Evolutionary conservation across 768 basidiomycete genomes (phyloP).

Genomic region (Pisolithus microcarpus): DNA sequence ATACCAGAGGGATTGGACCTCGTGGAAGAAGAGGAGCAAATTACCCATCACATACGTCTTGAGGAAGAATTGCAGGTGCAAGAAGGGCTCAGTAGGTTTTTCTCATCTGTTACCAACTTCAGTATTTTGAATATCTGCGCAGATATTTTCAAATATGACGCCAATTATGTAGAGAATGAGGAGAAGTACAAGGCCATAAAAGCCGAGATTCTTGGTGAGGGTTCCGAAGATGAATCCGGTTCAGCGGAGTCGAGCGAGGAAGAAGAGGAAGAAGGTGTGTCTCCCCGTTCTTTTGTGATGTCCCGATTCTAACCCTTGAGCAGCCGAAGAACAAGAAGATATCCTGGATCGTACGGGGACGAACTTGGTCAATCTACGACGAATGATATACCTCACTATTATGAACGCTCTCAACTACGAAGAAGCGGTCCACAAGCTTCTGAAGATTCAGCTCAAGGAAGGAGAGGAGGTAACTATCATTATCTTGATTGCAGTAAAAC

Average conservation of each 20-base stretch:
- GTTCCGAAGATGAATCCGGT: conserved; percentile 65
- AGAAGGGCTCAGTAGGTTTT: conserved; percentile 80
- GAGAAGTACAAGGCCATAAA: conserved; percentile 91
- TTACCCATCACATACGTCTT: conserved; percentile 87
- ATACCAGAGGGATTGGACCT: conserved; percentile 91
- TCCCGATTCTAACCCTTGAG: conserved; percentile 27
- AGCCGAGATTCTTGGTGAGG: conserved; percentile 88
- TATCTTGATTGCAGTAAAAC: background rate
- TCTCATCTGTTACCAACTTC: background rate
- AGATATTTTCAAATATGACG: conserved; percentile 96
- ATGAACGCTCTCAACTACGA: conserved; percentile 99
- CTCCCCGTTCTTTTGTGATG: conserved; percentile 18
- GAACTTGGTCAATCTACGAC: conserved; percentile 89
- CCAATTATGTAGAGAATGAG: conserved; percentile 84
- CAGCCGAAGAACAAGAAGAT: conserved; percentile 72
- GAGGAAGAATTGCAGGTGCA: conserved; percentile 93
- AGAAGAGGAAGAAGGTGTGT: conserved; percentile 47
- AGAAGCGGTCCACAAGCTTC: conserved; percentile 96
- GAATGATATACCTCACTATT: conserved; percentile 93
- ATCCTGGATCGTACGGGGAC: conserved; percentile 95
- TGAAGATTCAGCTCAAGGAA: conserved; percentile 86
- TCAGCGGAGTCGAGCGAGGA: conserved; percentile 57
- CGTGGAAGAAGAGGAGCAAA: conserved; percentile 97
- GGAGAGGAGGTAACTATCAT: conserved; percentile 76
- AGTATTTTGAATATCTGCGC: conserved; percentile 8